Evolutionary conservation across 2,329 filamentous ascomycete genomes (phyloP), one percentile per base, ranked within the genome.

Genomic region (Ophiostoma perfectum): DNA sequence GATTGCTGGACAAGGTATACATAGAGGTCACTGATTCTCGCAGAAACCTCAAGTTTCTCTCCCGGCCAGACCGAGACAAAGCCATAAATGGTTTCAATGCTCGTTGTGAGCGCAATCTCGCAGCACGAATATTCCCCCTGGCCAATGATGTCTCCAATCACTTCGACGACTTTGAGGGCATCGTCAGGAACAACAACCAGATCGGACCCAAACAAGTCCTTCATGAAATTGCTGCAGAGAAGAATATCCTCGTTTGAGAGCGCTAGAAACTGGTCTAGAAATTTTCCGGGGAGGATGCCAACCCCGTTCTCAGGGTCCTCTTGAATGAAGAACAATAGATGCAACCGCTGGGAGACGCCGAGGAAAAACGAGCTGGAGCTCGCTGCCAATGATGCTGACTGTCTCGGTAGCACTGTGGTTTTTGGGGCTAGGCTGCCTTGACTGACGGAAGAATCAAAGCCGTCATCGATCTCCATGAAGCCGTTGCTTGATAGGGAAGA

Each of bases 21-120:
- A 76, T 98, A 98, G 27, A 97, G 80, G 70, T 96, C 89, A 27
- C 87, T 84, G 3, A 89, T 91, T 55, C 85, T 82, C 3, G 86
- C 84, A n/a, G 83, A 83, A 2, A 97, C 80, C 0, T 86, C 81
- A 45, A 84, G 83, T 36, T 81, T 80, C 55, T 84, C 81, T 36
- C 85, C 81, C 1, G 82, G 78, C 91, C 91, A 95, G 52, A 86
- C 79, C 12, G 79, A 77, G 52, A 86, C 84, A 66, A 92, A 82
- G 47, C 84, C 86, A 66, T 84, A 80, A 75, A 97, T 84, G 67
- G 91, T 79, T 64, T 89, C 85, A 38, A 96, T 81, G 71, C 88
- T 89, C 18, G 88, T 80, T 62, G 83, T 84, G 65, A 92, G 80
- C 4, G 90, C 87, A 27, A 88, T 85, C 78, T 97, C 93, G 70